Percentiles rank a stretch among this genome's conserved stretches.
Conservation (phyloP, 2,329 filamentous ascomycete genomes). For the Ascochyta fabae region DNA sequence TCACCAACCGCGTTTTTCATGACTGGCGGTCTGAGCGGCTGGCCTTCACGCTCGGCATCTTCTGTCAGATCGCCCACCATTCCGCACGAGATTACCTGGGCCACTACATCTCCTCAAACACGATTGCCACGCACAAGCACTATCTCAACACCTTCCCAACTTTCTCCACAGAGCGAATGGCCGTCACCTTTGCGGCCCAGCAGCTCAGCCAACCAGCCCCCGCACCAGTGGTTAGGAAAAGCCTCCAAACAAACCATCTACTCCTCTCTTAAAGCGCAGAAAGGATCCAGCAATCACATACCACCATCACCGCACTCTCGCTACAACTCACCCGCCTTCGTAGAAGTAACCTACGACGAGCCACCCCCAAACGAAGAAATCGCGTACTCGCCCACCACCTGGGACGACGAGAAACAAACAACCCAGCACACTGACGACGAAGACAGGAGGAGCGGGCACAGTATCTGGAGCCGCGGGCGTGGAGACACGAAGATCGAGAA, state of each 20-base stretch:
- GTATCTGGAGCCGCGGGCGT: neutral
- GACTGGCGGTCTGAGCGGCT: conserved; percentile 25
- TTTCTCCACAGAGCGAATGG: too few species aligned
- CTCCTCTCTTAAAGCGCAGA: too few species aligned
- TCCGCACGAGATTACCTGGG: conserved; percentile 9
- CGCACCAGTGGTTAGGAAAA: neutral
- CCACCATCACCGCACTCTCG: conserved; percentile 9
- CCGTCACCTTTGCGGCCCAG: too few species aligned
- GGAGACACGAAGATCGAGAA: neutral
- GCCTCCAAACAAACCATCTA: too few species aligned
- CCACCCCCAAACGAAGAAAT: conserved; percentile 12
- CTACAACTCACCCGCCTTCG: conserved; percentile 32
- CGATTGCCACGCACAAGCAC: neutral
- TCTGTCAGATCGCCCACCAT: neutral
- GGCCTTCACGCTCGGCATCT: conserved; percentile 14
- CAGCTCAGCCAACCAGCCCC: too few species aligned
- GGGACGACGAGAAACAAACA: neutral
- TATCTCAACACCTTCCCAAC: too few species aligned
- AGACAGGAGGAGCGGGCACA: neutral
- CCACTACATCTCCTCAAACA: neutral
- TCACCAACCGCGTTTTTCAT: conserved; percentile 33
- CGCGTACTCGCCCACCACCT: neutral
- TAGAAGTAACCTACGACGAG: conserved; percentile 17
- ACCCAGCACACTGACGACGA: neutral
- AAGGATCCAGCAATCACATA: too few species aligned